phyloP scores from a whole-genome alignment of 345 rosid genomes.

The Isatis tinctoria region DNA sequence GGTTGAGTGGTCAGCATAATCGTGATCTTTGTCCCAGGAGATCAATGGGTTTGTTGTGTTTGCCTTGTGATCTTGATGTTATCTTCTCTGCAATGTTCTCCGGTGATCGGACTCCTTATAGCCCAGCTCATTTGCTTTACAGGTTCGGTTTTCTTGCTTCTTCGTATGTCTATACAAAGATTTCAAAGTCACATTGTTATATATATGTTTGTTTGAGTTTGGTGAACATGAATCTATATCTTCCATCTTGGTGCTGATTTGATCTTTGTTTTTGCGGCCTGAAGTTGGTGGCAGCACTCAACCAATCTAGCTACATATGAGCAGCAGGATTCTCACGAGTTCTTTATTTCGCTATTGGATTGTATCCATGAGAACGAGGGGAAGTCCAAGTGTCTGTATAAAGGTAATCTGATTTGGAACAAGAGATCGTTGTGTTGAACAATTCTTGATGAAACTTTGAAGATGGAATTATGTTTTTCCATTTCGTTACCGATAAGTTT shows the following conservation, averaged over 20 bases:
- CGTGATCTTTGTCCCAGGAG: constrained; percentile 51
- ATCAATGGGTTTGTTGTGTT: constrained; percentile 45
- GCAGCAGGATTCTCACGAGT: constrained; percentile 97
- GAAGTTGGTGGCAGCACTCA: constrained; percentile 98
- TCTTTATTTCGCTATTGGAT: constrained; percentile 82
- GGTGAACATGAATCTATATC: background rate
- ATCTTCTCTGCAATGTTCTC: constrained; percentile 75
- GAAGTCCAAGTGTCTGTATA: constrained; percentile 38
- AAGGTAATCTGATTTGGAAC: constrained; percentile 38
- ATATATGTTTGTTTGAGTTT: background rate
- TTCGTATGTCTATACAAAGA: background rate
- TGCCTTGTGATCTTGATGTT: constrained; percentile 68
- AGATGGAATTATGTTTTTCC: background rate
- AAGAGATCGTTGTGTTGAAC: background rate
- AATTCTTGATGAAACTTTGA: background rate
- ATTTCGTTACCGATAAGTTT: constrained; percentile 1
- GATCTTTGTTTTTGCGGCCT: background rate
- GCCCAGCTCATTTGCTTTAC: constrained; percentile 86
- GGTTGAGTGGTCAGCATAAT: constrained; percentile 67
- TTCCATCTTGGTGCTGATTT: constrained; percentile 17
- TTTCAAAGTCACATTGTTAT: background rate
- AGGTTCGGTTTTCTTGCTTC: constrained; percentile 43
- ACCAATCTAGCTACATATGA: constrained; percentile 73
- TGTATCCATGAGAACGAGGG: constrained; percentile 84
- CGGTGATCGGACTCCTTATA: constrained; percentile 68